Conservation (phyloP, 1,284 basidiomycete genomes). For the Trametes hirsuta region DNA sequence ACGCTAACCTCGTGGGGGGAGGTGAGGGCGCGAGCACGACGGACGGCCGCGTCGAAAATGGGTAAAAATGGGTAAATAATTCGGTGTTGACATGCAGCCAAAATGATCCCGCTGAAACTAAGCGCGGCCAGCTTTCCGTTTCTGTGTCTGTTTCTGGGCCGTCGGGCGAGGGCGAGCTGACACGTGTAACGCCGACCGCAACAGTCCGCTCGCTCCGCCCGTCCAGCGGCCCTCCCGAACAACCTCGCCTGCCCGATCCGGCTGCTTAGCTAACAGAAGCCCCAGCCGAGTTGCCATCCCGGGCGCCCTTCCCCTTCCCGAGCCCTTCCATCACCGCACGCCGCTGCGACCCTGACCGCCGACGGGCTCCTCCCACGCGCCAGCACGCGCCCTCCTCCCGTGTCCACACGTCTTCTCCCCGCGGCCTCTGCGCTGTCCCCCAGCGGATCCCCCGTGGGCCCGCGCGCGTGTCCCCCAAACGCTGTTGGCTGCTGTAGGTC, state of each 20-base stretch:
- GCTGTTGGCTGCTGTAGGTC: constrained; percentile 17
- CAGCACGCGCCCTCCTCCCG: background rate
- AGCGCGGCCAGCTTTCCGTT: background rate
- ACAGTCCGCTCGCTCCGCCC: constrained; percentile 22
- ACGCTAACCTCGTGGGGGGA: constrained; percentile 28
- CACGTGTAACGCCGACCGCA: constrained; percentile 35
- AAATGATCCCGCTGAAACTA: constrained; percentile 38
- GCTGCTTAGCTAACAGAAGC: constrained; percentile 16
- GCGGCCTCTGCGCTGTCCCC: background rate
- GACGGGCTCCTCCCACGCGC: constrained; percentile 5
- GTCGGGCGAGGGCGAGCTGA: constrained; percentile 27
- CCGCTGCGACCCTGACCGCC: constrained; percentile 25
- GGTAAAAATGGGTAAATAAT: constrained; percentile 27
- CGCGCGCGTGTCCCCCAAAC: background rate
- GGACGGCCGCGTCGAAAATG: constrained; percentile 29
- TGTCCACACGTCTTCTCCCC: background rate
- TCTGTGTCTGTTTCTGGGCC: constrained; percentile 10
- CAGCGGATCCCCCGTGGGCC: background rate
- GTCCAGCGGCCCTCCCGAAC: constrained; percentile 15
- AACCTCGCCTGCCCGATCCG: constrained; percentile 18
- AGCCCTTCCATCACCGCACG: constrained; percentile 13
- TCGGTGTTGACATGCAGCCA: constrained; percentile 27
- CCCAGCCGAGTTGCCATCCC: constrained; percentile 17
- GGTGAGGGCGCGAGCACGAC: constrained; percentile 23
- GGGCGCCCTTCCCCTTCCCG: constrained; percentile 22